Evolutionary conservation across 805 yeast species (phyloP), one percentile per base, ranked within the genome.

Genomic region (Hanseniaspora meyeri): DNA sequence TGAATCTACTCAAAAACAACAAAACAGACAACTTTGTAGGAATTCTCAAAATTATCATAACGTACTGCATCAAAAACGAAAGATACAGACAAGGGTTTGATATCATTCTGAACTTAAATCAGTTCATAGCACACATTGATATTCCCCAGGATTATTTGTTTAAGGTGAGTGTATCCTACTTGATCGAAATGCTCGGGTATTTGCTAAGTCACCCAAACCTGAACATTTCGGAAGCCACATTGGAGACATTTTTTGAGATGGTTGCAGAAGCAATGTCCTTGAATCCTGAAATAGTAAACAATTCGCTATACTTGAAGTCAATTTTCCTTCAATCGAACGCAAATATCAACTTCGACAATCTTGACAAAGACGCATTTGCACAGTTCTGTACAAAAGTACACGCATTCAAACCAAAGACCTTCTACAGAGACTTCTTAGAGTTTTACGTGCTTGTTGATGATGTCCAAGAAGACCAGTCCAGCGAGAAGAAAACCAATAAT

Each of bases 21-120:
- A 34, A 38, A 32, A 52, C 55, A 11, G 43, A 36, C 10, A 46
- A 49, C 10, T 27, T 49, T 4, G 42, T 37, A 3, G 24, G 37
- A n/a, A 14, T 37, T 29, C 36, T 51, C 1, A 46, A 47, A 14
- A 19, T 56, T 38, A 51, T 55, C 1, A 54, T 52, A 20, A 60
- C 58, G 4, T 43, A 55, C 32, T 38, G 40, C 14, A 51, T 55
- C 4, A 62, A 56, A 31, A 46, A 66, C 10, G 57, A 59, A 40
- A 45, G 49, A 20, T 54, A 65, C 36, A 20, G 32, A 9, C 17
- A 38, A 31, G 51, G 57, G 3, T 39, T 46, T 14, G 51, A 53
- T 2, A 46, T 46, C 3, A n/a, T 53, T 10, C n/a, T 16, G 9
- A 46, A 34, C 11, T 16, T 53, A 16, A 40, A 53, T n/a, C 34